These are phyloP conservation scores for Cutaneotrichosporon sp. DNA, from an alignment of 1,284 basidiomycete genomes.

Conservation along the genomic window DNA sequence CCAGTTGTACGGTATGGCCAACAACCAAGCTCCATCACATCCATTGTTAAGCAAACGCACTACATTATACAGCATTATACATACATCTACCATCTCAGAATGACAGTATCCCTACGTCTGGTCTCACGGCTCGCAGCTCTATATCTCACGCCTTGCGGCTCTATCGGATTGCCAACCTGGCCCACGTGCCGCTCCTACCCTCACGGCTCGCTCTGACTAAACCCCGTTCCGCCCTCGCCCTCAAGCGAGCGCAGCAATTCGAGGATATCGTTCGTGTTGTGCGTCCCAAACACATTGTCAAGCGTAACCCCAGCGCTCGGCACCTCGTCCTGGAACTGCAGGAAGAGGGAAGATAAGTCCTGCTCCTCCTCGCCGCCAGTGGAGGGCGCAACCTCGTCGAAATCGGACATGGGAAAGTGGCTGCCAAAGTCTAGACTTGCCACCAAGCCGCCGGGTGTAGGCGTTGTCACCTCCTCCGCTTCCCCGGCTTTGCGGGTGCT, in stretches of 20 bases:
- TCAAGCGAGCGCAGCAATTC: conserved; percentile 22
- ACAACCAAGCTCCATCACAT: too few relatives aligned
- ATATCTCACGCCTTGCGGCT: too few relatives aligned
- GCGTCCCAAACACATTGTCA: conserved; percentile 21
- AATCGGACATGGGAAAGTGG: conserved; percentile 19
- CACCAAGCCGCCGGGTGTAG: conserved; percentile 17
- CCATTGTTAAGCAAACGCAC: too few relatives aligned
- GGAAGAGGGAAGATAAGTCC: conserved; percentile 20
- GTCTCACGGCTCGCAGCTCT: too few relatives aligned
- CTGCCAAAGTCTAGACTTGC: conserved; percentile 14
- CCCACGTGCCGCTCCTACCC: too few relatives aligned
- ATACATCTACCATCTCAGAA: too few relatives aligned
- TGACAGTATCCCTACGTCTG: too few relatives aligned
- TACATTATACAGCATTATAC: too few relatives aligned
- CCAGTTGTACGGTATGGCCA: too few relatives aligned
- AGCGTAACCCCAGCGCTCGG: conserved; percentile 11
- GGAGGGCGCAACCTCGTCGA: neutral
- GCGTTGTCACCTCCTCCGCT: conserved; percentile 14
- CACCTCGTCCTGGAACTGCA: conserved; percentile 22
- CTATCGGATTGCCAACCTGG: too few relatives aligned
- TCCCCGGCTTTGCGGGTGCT: conserved; percentile 13
- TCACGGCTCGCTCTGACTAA: conserved; percentile 9
- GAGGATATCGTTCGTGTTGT: conserved; percentile 23
- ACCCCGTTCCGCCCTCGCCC: conserved; percentile 12
- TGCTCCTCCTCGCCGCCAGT: conserved; percentile 14